Base-by-base conservation (phyloP, 371 early-diverging fungal genomes). In the Circinella minor region DNA sequence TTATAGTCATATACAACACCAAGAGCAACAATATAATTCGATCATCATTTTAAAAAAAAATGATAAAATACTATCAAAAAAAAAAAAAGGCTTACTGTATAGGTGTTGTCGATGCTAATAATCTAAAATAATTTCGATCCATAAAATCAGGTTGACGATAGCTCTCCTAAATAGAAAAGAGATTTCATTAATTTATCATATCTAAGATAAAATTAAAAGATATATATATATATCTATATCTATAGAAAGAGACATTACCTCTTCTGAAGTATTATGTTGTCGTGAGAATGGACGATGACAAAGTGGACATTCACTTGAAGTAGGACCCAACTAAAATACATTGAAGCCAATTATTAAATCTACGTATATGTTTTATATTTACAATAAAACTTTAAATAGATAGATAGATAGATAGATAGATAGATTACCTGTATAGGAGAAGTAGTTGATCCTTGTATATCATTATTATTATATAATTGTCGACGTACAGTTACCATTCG, bases 121-220 rank as follows among this genome's bases (percentile, higher is more conserved):
- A 69, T 54, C 89, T 81, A 73, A 91, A 91, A 61, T 91, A 91
- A 61, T 90, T 90, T 38, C 82, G 71, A 70, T 90, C 90, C 86
- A 90, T 88, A 62, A 80, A 91, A 36, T 80, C 78, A 1, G 81
- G 78, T 36, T 68, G 27, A 34, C 5, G 51, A 51, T 51, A 15
- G 8, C 14, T 17, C 9, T 43, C 43, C 43, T 43, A 43, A 6
- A 43, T 43, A 43, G 9, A 43, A 43, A 43, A 43, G 3, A 43
- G 3, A 9, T 0, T 43, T 9, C n/a, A 3, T 9, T 43, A 3
- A 3, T 9, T 43, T 11, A 43, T 43, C 43, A 43, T 3, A 43
- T 6, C 11, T 1, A 43, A 43, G 43, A 43, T 11, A 3, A 11
- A 11, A 43, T 9, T 4, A 51, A 51, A 3, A 51, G 6, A 27